Evolutionary conservation across 306 rosid species (phyloP), one percentile per base, ranked within the genome.

Genomic region (Betula pendula): DNA sequence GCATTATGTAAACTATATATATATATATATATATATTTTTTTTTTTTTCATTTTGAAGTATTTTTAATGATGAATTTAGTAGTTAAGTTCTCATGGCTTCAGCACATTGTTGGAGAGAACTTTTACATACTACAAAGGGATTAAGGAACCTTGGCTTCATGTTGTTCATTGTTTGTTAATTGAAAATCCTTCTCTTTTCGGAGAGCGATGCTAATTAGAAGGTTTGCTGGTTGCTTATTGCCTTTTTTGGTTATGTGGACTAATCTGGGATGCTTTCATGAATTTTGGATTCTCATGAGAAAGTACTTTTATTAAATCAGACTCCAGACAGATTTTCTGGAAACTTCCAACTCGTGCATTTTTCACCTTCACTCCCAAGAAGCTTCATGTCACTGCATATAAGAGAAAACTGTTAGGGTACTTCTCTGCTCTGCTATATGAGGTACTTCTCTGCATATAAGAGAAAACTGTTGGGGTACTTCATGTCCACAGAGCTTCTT

Each of bases 391-490:
- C 67, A 14, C 38, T 25, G 67, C 67, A 59, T 59, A 14, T 25
- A 25, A 27, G 67, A 59, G 40, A 59, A 27, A 59, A 27, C 40
- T 25, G 11, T 27, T 0, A 19, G 38, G 38, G 13, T 5, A 27
- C 47, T 33, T 65, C 70, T 65, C 70, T 35, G n/a, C 70, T 65
- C 70, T 35, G n/a, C 67, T 8, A 1, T 65, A 15, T 8, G 69
- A 19, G 47, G 25, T 12, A n/a, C 0, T 35, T 65, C n/a, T n/a
- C 38, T 25, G 67, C 67, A 59, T 59, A 14, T 25, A 25, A 27
- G 67, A 59, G 40, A 59, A 27, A 59, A 27, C 40, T 25, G 11
- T 27, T 0, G 38, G 38, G 38, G 13, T 5, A 27, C 47, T 33
- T 65, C 70, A 35, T 65, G 9, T 65, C 27, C 47, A 8, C 25